A percentile compares a stretch with the other conserved stretches of the same genome.
Conservation (phyloP, 1,139 yeast species). For the Eremothecium gossypii region DNA sequence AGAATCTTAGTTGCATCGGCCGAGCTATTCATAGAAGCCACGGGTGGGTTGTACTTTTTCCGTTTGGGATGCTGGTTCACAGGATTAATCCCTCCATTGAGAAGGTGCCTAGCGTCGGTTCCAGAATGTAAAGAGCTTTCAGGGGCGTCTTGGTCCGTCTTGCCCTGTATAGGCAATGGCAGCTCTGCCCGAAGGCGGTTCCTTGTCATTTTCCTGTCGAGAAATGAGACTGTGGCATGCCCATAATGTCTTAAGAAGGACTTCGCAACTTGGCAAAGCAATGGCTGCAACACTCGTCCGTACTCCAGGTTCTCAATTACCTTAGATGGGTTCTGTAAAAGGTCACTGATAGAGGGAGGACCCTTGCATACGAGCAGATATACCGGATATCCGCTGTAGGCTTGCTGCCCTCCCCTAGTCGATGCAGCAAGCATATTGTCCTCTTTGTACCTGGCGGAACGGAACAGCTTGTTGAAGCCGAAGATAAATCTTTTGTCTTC, state of each 20-base stretch:
- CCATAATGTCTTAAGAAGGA: constrained; percentile 29
- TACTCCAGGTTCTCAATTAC: constrained; percentile 25
- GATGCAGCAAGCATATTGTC: background rate
- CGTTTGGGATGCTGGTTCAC: too few species aligned
- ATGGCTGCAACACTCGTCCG: constrained; percentile 25
- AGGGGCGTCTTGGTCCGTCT: too few species aligned
- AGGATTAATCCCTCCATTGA: too few species aligned
- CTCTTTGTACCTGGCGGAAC: constrained; percentile 5
- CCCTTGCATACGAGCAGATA: constrained; percentile 34
- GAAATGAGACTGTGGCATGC: background rate
- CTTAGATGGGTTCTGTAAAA: constrained; percentile 39
- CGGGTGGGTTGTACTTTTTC: too few species aligned
- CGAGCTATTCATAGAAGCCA: too few species aligned
- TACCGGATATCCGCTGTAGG: constrained; percentile 31
- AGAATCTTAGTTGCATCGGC: too few species aligned
- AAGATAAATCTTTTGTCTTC: constrained; percentile 22
- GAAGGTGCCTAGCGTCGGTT: too few species aligned
- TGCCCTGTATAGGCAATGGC: too few species aligned
- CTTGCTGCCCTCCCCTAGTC: constrained; percentile 26
- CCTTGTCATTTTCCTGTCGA: too few species aligned
- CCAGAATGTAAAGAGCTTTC: too few species aligned
- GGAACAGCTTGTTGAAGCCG: constrained; percentile 29
- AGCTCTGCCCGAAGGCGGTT: too few species aligned
- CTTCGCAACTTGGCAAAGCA: constrained; percentile 29
- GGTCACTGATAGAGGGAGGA: constrained; percentile 31